Base-by-base conservation (phyloP, 2,329 filamentous ascomycete species). In the Fusarium pseudograminearum region DNA sequence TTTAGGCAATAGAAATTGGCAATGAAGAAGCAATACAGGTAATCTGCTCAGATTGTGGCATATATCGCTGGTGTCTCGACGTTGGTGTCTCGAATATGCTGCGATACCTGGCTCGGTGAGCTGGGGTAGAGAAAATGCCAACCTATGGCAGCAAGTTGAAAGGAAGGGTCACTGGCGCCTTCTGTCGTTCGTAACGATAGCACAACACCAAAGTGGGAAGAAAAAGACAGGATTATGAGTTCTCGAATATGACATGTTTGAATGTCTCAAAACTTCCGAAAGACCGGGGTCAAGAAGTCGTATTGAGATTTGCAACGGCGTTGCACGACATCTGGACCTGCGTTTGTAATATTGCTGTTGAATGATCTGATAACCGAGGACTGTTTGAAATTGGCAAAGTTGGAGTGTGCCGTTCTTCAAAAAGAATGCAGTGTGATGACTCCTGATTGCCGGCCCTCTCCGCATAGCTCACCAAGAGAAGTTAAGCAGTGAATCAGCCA, bases 251-350 rank as follows among this genome's bases (percentile, higher is more conserved):
- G 58, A 71, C 53, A 57, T 42, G 51, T 26, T 51, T 30, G 44
- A 41, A 55, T 68, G 67, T 65, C 59, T 65, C 34, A 45, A 58
- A 71, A 40, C 52, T 70, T 53, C 58, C 67, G 67, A 71, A 45
- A 41, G 64, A 24, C 41, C 48, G 53, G 42, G 68, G 54, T 65
- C 26, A 40, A 61, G 22, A 51, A 38, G 54, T 48, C 55, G 59
- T 53, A 55, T 48, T 61, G 44, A 55, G 46, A 24, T 38, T 55
- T 61, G 50, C 59, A 71, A 70, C 64, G 52, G 36, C 20, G 67
- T 71, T 36, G 34, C 55, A 71, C 68, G 36, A 41, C 67, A 61
- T 67, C 42, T 65, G 67, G 55, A 71, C 67, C 68, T 70, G 67
- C 67, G 52, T 69, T 30, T 60, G 42, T 54, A 45, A 45, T 54